Base-by-base conservation (phyloP, 345 rosid species). In the Brassica juncea region DNA sequence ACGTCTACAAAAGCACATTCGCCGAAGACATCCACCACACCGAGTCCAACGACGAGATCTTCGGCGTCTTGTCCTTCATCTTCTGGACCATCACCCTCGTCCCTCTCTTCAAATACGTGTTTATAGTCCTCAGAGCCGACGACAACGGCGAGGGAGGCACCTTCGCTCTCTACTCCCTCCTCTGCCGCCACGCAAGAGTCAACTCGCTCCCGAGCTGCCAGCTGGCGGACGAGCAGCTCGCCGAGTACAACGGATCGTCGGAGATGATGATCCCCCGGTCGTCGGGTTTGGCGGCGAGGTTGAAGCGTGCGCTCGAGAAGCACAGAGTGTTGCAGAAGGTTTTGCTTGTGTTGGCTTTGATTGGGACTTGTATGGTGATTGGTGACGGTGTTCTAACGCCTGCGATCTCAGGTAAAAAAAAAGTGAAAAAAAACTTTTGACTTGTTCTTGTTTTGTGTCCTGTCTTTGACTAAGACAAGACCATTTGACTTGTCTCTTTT, bases 321-420 rank as follows among this genome's bases (percentile, higher is more conserved):
- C 85, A 86, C 35, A 73, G 87, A 65, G 90, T 89, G 30, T 76
- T 91, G 84, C 97, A 91, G 89, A 87, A 85, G 85, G 63, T 87
- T 64, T 79, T 93, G 88, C 95, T 94, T 74, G 82, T 91, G 16
- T 70, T 94, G 77, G 89, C 96, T 82, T 84, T 94, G 86, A 83
- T 94, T 81, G 98, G 98, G 78, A 89, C 98, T 63, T 94, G 94
- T 86, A 94, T 94, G 98, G 94, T 92, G 42, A 92, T 94, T 78
- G 98, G 98, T 77, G 98, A 94, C 82, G 97, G 97, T 72, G 91
- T 94, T 61, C 90, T 90, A n/a, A 88, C 94, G 6, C 95, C 98
- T 70, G 95, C 97, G 4, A 82, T 94, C 78, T 94, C 97, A 14
- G 98, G 98, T 94, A 4, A 47, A 42, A 11, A 8, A 49, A 14